phyloP scores from a whole-genome alignment of 2,329 filamentous ascomycete species.

The Fusarium duplospermum region DNA sequence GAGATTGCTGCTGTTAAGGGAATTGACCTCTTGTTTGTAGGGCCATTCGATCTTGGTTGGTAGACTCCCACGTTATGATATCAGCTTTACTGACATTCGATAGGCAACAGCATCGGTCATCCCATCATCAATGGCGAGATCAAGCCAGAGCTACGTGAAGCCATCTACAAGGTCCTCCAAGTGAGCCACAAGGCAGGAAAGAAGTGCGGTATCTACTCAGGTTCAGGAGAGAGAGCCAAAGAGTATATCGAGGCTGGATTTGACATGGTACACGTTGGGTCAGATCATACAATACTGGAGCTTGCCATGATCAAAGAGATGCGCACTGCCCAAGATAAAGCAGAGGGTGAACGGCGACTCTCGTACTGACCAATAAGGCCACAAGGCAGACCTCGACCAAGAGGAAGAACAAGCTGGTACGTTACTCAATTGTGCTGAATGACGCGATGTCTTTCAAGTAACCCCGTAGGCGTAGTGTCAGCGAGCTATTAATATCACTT shows the following conservation, averaged over 20 bases:
- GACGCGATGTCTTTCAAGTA: neutral
- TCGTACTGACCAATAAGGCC: neutral
- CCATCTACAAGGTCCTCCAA: neutral
- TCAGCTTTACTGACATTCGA: neutral
- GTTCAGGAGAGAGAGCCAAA: neutral
- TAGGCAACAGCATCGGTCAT: constrained; percentile 15
- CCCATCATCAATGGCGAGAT: constrained; percentile 13
- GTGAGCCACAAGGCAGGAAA: neutral
- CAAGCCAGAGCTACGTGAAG: neutral
- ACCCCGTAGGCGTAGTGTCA: neutral
- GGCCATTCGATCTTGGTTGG: constrained; percentile 12
- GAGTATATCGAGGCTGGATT: constrained; percentile 10
- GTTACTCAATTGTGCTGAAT: neutral
- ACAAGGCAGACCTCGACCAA: neutral
- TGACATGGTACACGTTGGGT: constrained; percentile 14
- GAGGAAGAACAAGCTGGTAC: neutral
- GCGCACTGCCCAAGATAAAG: neutral
- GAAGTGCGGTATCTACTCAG: constrained; percentile 12
- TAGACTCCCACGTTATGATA: rapidly evolving
- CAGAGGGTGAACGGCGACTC: neutral
- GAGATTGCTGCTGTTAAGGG: constrained; percentile 4
- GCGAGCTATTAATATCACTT: neutral
- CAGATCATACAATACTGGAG: constrained; percentile 2
- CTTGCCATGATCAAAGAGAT: constrained; percentile 1
- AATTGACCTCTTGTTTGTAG: constrained; percentile 8